Percentiles rank a stretch among this genome's conserved stretches.
Conservation (phyloP, 192 early-diverging fungal genomes). For the Spizellomyces punctatus region DNA sequence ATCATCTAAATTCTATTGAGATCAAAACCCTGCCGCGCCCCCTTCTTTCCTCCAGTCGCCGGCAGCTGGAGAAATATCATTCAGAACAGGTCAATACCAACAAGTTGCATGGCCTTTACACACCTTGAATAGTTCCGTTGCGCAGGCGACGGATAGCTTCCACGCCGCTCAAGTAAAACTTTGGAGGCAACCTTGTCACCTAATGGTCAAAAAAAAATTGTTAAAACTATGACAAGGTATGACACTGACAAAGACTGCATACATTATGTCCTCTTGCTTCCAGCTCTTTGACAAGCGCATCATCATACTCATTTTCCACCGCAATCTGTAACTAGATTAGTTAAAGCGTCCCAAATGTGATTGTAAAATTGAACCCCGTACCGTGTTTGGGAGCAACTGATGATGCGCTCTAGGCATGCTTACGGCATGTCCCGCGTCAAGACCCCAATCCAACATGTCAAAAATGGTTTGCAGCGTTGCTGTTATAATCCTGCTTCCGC, state of each 20-base stretch:
- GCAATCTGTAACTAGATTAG: slow-evolving; percentile 11
- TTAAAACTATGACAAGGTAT: too few species aligned
- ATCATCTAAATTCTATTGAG: too few species aligned
- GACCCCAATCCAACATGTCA: slow-evolving; percentile 72
- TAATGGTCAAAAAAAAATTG: too few species aligned
- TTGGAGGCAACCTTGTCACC: slow-evolving; percentile 22
- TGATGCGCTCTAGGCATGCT: slow-evolving; percentile 81
- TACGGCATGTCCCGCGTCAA: slow-evolving; percentile 70
- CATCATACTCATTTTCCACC: slow-evolving; percentile 30
- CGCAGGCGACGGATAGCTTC: slow-evolving; percentile 21
- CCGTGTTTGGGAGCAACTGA: slow-evolving; percentile 83
- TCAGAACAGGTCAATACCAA: too few species aligned
- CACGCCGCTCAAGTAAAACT: slow-evolving; percentile 39
- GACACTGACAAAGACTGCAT: too few species aligned
- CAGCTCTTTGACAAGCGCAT: slow-evolving; percentile 9
- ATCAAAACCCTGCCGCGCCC: slow-evolving; percentile 41
- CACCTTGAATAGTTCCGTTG: slow-evolving; percentile 43
- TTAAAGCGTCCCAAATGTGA: slow-evolving; percentile 8
- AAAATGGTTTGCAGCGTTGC: slow-evolving; percentile 74
- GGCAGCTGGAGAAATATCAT: slow-evolving; percentile 35
- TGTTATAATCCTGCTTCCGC: slow-evolving; percentile 84
- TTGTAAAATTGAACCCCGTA: slow-evolving; percentile 8
- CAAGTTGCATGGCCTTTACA: neutral
- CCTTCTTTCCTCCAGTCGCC: slow-evolving; percentile 48
- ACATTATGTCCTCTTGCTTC: slow-evolving; percentile 28